Percentiles rank a stretch among this genome's conserved stretches.
Conservation (phyloP, 1,284 basidiomycete genomes). For the Cryptococcus deneoformans region DNA sequence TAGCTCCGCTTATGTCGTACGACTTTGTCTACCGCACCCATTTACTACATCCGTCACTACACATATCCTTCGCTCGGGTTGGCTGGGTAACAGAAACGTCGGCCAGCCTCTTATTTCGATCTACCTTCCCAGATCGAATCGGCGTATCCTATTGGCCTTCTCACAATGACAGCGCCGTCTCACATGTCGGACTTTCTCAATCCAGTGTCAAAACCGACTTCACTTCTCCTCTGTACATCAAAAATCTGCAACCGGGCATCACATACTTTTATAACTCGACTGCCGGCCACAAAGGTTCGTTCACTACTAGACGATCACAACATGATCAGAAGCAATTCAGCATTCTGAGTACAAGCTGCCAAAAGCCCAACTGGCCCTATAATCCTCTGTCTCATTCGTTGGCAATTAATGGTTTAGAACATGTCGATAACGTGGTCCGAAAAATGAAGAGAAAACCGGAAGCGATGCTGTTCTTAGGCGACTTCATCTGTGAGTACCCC, state of each 20-base stretch:
- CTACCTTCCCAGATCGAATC: background rate
- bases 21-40: slow-evolving; percentile 9
- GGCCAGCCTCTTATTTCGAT: slow-evolving; percentile 1
- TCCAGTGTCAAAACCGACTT: slow-evolving; percentile 1
- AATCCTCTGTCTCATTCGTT: slow-evolving; percentile 6
- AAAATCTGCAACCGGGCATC: slow-evolving; percentile 1
- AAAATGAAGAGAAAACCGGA: slow-evolving; percentile 5
- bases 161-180: background rate
- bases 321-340: slow-evolving; percentile 1
- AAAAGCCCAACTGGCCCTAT: slow-evolving; percentile 13
- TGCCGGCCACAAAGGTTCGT: slow-evolving; percentile 1
- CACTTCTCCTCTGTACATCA: slow-evolving; percentile 2
- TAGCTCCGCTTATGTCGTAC: slow-evolving; percentile 1
- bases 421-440: slow-evolving; percentile 2
- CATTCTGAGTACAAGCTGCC: slow-evolving; percentile 10
- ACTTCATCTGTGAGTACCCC: slow-evolving; percentile 12
- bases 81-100: slow-evolving; percentile 6
- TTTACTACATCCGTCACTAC: background rate
- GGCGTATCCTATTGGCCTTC: background rate
- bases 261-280: slow-evolving; percentile 1
- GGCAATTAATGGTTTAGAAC: slow-evolving; percentile 1
- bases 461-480: slow-evolving; percentile 11
- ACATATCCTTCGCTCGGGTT: slow-evolving; percentile 3
- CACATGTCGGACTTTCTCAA: background rate
- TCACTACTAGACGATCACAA: slow-evolving; percentile 1